A percentile compares a stretch with the other conserved stretches of the same genome.
Conservation (phyloP, 1,284 basidiomycete genomes). For the Tilletia horrida region DNA sequence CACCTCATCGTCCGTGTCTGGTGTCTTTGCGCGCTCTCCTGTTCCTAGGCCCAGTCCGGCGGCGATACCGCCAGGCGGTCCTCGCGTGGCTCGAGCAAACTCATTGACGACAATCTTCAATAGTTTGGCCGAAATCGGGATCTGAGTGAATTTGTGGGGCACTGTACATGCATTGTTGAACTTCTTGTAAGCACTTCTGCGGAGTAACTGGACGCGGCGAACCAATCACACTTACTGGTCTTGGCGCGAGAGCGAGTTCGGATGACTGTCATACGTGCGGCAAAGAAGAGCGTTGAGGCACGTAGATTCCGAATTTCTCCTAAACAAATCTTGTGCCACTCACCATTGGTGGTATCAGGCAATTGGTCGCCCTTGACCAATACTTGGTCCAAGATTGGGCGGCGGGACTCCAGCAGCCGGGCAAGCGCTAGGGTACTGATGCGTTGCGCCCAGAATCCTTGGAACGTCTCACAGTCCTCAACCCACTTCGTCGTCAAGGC, state of each 20-base stretch:
- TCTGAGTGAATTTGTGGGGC: constrained; percentile 77
- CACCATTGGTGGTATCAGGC: constrained; percentile 34
- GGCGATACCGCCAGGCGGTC: constrained; percentile 39
- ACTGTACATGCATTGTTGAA: constrained; percentile 57
- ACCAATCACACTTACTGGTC: constrained; percentile 61
- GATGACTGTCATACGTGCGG: constrained; percentile 60
- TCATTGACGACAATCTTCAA: constrained; percentile 84
- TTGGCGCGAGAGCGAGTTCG: constrained; percentile 90
- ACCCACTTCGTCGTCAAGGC: constrained; percentile 85
- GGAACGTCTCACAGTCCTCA: constrained; percentile 87
- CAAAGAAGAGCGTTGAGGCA: neutral
- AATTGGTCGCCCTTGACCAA: constrained; percentile 90
- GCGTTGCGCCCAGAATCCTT: constrained; percentile 72
- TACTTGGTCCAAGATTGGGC: constrained; percentile 66
- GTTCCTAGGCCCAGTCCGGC: neutral
- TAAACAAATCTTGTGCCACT: neutral
- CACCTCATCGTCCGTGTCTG: constrained; percentile 40
- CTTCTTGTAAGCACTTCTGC: too few relatives aligned
- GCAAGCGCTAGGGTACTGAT: constrained; percentile 71
- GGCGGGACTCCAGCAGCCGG: constrained; percentile 69
- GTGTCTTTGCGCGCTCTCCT: constrained; percentile 27
- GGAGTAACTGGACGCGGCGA: too few relatives aligned
- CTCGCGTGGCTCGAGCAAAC: constrained; percentile 61
- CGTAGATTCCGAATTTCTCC: neutral
- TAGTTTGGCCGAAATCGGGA: constrained; percentile 84